Percentiles rank a stretch among this genome's conserved stretches.
Evolutionary conservation across 1,139 yeast species (phyloP).

Genomic region (Pichia sp.): DNA sequence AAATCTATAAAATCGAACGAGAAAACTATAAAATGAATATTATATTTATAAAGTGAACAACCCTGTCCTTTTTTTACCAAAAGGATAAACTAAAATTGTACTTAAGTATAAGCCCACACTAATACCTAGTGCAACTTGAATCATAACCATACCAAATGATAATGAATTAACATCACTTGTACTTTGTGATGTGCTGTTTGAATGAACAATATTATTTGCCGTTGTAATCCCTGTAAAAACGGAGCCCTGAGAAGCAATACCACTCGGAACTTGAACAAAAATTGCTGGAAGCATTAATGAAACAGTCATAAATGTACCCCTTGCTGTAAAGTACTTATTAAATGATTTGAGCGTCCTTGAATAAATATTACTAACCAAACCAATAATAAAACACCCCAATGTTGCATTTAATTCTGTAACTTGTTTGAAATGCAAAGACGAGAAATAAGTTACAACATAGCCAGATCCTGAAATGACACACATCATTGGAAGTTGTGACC

Average conservation of each 20-base stretch:
- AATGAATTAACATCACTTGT: conserved; percentile 32
- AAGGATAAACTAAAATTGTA: conserved; percentile 82
- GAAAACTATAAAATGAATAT: neutral
- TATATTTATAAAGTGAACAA: conserved; percentile 60
- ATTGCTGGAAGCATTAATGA: conserved; percentile 95
- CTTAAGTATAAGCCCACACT: conserved; percentile 93
- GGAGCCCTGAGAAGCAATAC: conserved; percentile 85
- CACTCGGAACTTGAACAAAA: conserved; percentile 91
- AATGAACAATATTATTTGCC: conserved; percentile 62
- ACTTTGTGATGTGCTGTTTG: conserved; percentile 23
- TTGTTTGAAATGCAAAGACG: conserved; percentile 62
- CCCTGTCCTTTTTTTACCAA: conserved; percentile 84
- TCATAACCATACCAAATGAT: conserved; percentile 80
- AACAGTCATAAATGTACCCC: conserved; percentile 70
- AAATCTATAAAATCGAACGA: neutral
- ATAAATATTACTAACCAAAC: conserved; percentile 82
- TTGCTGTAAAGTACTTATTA: conserved; percentile 19
- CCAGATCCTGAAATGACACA: conserved; percentile 68
- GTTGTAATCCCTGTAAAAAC: conserved; percentile 70
- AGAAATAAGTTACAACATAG: conserved; percentile 77
- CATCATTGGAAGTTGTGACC: conserved; percentile 79
- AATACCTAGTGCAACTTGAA: conserved; percentile 87
- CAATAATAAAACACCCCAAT: conserved; percentile 85
- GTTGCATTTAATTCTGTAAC: conserved; percentile 85
- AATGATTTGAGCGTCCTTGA: conserved; percentile 65